These are phyloP conservation scores for Chalciporus chontae DNA, from an alignment of 768 basidiomycete genomes.

Conservation along the genomic window DNA sequence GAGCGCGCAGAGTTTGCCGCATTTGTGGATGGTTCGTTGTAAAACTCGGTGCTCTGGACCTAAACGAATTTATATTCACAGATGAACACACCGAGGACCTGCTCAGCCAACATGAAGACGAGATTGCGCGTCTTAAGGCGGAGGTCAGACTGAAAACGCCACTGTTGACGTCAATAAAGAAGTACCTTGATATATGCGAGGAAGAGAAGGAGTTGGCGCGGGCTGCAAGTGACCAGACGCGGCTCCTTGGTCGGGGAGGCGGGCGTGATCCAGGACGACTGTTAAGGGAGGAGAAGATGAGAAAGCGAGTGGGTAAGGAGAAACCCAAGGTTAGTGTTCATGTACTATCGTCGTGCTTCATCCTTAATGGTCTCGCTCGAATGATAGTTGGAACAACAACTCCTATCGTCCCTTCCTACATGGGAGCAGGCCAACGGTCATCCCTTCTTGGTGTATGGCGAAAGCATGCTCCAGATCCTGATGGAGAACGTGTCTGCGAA, in stretches of 20 bases:
- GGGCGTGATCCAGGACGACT: constrained; percentile 80
- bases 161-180: constrained; percentile 70
- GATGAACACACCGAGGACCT: constrained; percentile 91
- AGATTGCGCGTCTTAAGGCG: constrained; percentile 76
- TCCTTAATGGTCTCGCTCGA: constrained; percentile 24
- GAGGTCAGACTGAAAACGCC: constrained; percentile 79
- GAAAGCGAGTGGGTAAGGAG: constrained; percentile 88
- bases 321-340: constrained; percentile 72
- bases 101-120: constrained; percentile 77
- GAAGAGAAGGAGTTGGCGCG: constrained; percentile 87
- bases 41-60: not conserved
- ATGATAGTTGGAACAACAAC: constrained; percentile 84
- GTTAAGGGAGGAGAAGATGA: constrained; percentile 93
- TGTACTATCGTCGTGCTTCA: not conserved
- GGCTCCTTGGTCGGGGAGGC: constrained; percentile 73
- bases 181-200: constrained; percentile 87
- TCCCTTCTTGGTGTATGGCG: constrained; percentile 82
- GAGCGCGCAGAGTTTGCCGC: constrained; percentile 79
- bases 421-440: constrained; percentile 82
- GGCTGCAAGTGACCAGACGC: constrained; percentile 75
- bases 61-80: constrained; percentile 24
- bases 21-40: constrained; percentile 72
- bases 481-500: constrained; percentile 66
- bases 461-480: constrained; percentile 75
- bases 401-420: constrained; percentile 68